Conservation (phyloP, 2,329 filamentous ascomycete genomes). For the Leptosphaerulina australis region DNA sequence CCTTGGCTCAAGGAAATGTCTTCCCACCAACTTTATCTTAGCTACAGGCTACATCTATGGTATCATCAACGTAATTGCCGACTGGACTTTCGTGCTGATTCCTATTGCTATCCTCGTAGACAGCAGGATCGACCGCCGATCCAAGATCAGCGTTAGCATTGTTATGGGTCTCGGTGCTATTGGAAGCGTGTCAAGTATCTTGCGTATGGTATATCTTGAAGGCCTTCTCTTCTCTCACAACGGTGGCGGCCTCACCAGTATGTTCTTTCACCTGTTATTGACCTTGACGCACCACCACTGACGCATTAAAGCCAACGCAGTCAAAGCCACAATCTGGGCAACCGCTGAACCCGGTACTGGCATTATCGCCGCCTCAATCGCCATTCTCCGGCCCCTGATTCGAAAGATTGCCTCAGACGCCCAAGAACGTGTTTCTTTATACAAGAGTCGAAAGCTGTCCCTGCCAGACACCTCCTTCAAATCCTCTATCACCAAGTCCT, state of each 20-base stretch:
- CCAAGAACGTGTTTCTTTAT: conserved; percentile 24
- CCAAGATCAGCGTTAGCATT: conserved; percentile 54
- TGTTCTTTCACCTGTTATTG: background rate
- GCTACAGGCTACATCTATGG: conserved; percentile 42
- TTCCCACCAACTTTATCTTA: conserved; percentile 32
- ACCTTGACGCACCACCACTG: background rate
- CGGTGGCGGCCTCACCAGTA: conserved; percentile 17
- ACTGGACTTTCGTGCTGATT: conserved; percentile 46
- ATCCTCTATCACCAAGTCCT: conserved; percentile 4
- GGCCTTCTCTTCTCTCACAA: conserved; percentile 25
- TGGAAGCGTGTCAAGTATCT: conserved; percentile 40
- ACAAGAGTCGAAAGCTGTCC: conserved; percentile 20
- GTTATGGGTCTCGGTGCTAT: conserved; percentile 53
- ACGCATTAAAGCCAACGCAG: conserved; percentile 35
- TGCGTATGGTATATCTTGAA: conserved; percentile 42
- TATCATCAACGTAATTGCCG: conserved; percentile 40
- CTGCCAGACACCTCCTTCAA: conserved; percentile 6
- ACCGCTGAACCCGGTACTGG: conserved; percentile 58
- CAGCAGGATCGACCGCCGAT: conserved; percentile 52
- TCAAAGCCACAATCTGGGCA: conserved; percentile 53
- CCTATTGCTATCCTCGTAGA: conserved; percentile 45
- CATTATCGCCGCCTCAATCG: conserved; percentile 57
- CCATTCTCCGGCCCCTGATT: conserved; percentile 55
- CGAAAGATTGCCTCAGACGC: conserved; percentile 33
- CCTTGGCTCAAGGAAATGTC: conserved; percentile 27